Evolutionary conservation across 2,329 filamentous ascomycete genomes (phyloP), one percentile per base, ranked within the genome.

Genomic region (Xenoacremonium recifei): DNA sequence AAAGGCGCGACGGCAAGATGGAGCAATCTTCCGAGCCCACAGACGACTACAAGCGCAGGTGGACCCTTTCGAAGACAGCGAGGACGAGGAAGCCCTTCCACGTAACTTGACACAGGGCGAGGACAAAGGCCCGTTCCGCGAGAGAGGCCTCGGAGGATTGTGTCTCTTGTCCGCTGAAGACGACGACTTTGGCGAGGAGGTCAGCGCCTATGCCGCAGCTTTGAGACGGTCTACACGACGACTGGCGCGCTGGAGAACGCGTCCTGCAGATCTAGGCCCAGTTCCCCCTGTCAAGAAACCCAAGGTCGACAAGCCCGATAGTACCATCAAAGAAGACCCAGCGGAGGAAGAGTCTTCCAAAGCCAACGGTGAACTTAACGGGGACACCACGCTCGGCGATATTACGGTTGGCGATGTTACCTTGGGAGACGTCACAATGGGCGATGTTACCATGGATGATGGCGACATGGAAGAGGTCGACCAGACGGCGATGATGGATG

Each of bases 161-260:
- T 79, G 77, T 39, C 82, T 78, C 21, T 68, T 87, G 1, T 66
- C 67, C 16, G 66, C 68, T 13, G 87, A 91, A 59, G 65, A 73
- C 0, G 84, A 89, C 47, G 87, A 92, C 64, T 87, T 82, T 52
- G 88, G 88, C 32, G 88, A 92, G 62, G 86, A 92, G 62, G 74
- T 81, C 5, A 75, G 76, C 40, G 73, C 79, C 2, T 84, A 87
- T 44, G 77, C 81, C 4, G 80, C 85, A 10, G 77, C 86, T 6
- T 66, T 92, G 15, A 72, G 83, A 39, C 76, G 85, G 13, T 74
- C 76, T 1, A 69, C 74, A 16, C 76, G 88, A 20, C 75, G 88
- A 30, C 68, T 92, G n/a, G 70, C 77, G 39, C 76, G 87, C 21
- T 92, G 88, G 88, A 68, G 69, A n/a, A 65, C 68, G 3, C 67